Conservation (phyloP, 202 grass and related monocot genomes). For the Zizania palustris region DNA sequence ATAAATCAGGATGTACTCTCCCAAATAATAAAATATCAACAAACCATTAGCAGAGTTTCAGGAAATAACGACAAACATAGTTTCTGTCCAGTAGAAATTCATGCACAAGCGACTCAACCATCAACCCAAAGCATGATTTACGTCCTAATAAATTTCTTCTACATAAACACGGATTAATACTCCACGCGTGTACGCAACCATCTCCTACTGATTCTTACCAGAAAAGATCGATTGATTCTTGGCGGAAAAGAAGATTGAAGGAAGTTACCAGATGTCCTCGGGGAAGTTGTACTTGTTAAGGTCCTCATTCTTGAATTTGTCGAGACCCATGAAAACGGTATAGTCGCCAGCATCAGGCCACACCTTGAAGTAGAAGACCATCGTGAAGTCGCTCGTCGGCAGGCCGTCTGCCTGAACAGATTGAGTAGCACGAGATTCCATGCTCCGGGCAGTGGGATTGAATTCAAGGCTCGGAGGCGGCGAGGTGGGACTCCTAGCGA, state of each 20-base stretch:
- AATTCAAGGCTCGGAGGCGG: not conserved
- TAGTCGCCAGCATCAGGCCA: slow-evolving; percentile 83
- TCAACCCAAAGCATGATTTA: slow-evolving; percentile 1
- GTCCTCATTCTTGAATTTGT: slow-evolving; percentile 97
- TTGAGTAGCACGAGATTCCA: slow-evolving; percentile 38
- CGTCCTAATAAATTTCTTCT: not conserved
- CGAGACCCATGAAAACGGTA: slow-evolving; percentile 98
- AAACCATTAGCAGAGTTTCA: not conserved
- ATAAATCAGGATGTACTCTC: not conserved
- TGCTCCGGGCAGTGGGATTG: slow-evolving; percentile 8
- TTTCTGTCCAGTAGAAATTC: not conserved
- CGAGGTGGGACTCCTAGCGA: slow-evolving; percentile 1
- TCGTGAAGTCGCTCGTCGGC: slow-evolving; percentile 34
- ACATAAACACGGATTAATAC: slow-evolving; percentile 7
- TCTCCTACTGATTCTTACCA: not conserved
- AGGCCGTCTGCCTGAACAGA: slow-evolving; percentile 44
- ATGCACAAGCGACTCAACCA: not conserved
- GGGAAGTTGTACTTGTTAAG: slow-evolving; percentile 93
- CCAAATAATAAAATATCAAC: not conserved
- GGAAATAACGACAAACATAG: not conserved
- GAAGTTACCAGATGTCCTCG: slow-evolving; percentile 85
- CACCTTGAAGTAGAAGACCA: slow-evolving; percentile 99
- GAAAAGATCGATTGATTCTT: not conserved
- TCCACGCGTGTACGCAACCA: not conserved
- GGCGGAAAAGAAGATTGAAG: not conserved